These are phyloP conservation scores for Mycena belliarum DNA, from an alignment of 768 basidiomycete genomes.

Conservation along the genomic window DNA sequence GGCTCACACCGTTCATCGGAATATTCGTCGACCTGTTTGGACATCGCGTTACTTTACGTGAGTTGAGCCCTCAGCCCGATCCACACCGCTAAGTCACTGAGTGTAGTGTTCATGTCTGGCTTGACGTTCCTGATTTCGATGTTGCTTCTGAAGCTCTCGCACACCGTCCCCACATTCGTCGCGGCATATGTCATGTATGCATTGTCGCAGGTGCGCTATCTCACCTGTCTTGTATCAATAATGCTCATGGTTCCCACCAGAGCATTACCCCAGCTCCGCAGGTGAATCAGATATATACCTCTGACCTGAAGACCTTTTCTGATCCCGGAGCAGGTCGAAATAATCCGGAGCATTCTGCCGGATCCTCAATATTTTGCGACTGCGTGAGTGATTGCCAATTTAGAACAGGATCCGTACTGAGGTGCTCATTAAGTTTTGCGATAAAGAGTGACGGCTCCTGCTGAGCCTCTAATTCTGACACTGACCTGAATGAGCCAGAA, in stretches of 20 bases:
- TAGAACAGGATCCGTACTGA: neutral
- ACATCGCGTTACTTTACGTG: conserved; percentile 39
- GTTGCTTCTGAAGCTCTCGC: conserved; percentile 40
- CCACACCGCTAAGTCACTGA: neutral
- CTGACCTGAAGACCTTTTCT: neutral
- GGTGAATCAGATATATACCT: neutral
- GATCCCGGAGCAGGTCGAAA: conserved; percentile 38
- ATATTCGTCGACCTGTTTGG: conserved; percentile 42
- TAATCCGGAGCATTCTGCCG: conserved; percentile 41
- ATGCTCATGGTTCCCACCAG: neutral
- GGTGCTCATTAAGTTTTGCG: neutral
- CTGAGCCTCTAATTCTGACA: neutral
- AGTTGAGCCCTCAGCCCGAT: conserved; percentile 9
- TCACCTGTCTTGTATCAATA: neutral
- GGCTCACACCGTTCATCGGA: conserved; percentile 41
- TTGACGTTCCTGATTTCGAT: conserved; percentile 42
- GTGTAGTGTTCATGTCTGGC: conserved; percentile 40
- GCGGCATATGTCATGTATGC: conserved; percentile 46
- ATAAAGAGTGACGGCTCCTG: neutral
- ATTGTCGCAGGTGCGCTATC: conserved; percentile 34
- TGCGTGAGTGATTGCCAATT: conserved; percentile 27
- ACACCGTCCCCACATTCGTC: conserved; percentile 39
- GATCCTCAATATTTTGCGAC: conserved; percentile 44
- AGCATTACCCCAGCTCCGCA: neutral
- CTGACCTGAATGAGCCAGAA: conserved; percentile 26